Base-by-base conservation (phyloP, 306 rosid species). In the Inga oerstediana region DNA sequence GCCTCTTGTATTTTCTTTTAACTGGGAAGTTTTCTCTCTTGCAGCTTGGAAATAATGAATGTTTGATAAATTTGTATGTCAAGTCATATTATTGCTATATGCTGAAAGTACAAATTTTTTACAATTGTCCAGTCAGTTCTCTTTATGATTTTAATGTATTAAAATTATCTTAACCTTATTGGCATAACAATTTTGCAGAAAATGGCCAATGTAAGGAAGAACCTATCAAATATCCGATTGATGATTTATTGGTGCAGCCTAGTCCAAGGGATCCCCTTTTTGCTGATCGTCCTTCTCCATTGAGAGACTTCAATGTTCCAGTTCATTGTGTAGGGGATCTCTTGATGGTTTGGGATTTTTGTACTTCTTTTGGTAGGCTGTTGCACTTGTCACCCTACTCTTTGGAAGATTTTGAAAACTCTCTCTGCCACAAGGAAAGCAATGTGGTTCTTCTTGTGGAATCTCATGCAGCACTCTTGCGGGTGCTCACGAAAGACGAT, bases 261-360 rank as follows among this genome's bases (percentile, higher is more conserved):
- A 87, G 91, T 80, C 79, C 87, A 39, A 90, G 87, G 81, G 99
- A 96, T 89, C 97, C 99, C 72, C 87, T 83, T 84, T 89, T 93
- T 82, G 79, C 92, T 15, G 82, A 82, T 61, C 94, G 90, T 44
- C 99, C 99, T 81, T 83, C 92, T 84, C 97, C 91, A 45, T 88
- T 84, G 2, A 91, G 88, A 82, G 97, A 92, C 85, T 96, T 92
- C 82, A 90, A 76, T 81, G 85, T 96, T 84, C 92, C 99, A 35
- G 85, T 94, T 88, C 76, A 83, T 58, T 90, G 93, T 82, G 91
- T 94, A 7, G 97, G 97, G 74, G 89, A 93, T 88, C 97, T 96
- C 75, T 81, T 96, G 81, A 89, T 91, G 97, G 88, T 93, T 82
- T 96, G 99, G 99, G 99, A 96, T 85, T 90, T 96, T 87, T 91